Percentiles rank a stretch among this genome's conserved stretches.
Conservation (phyloP, 2,329 filamentous ascomycete species). For the Parafenestella ontariensis region DNA sequence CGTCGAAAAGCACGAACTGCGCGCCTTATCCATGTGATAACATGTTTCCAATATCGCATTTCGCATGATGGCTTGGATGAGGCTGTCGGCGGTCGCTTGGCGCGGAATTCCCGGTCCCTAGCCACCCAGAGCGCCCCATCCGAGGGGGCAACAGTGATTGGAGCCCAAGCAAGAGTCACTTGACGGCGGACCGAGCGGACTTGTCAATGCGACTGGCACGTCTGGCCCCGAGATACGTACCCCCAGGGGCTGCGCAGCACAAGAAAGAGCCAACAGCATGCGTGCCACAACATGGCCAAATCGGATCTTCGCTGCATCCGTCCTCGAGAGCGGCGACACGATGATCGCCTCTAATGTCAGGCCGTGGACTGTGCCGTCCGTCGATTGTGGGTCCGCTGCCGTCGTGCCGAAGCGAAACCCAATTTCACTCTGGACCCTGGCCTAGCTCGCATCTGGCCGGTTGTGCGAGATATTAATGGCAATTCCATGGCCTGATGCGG, state of each 20-base stretch:
- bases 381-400: conserved; percentile 21
- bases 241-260: conserved; percentile 10
- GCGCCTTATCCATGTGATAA: conserved; percentile 14
- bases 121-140: conserved; percentile 10
- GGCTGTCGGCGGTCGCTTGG: conserved; percentile 15
- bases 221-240: conserved; percentile 13
- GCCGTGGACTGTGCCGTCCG: conserved; percentile 15
- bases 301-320: conserved; percentile 34
- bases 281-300: conserved; percentile 29
- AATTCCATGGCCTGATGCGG: conserved; percentile 30
- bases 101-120: conserved; percentile 2
- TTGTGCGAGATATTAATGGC: conserved; percentile 43
- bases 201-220: conserved; percentile 16
- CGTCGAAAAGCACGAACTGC: conserved; percentile 21
- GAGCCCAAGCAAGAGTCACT: conserved; percentile 25
- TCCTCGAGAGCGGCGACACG: conserved; percentile 27
- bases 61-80: conserved; percentile 31
- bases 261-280: conserved; percentile 11
- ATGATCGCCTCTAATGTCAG: conserved; percentile 30
- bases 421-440: conserved; percentile 15
- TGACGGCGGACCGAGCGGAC: conserved; percentile 16
- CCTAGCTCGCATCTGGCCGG: conserved; percentile 19
- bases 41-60: conserved; percentile 34
- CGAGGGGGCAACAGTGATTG: conserved; percentile 8
- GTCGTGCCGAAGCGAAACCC: conserved; percentile 14